Evolutionary conservation across 495 filamentous ascomycete species (phyloP), one percentile per base, ranked within the genome.

Genomic region (Aspergillus saccharolyticus): DNA sequence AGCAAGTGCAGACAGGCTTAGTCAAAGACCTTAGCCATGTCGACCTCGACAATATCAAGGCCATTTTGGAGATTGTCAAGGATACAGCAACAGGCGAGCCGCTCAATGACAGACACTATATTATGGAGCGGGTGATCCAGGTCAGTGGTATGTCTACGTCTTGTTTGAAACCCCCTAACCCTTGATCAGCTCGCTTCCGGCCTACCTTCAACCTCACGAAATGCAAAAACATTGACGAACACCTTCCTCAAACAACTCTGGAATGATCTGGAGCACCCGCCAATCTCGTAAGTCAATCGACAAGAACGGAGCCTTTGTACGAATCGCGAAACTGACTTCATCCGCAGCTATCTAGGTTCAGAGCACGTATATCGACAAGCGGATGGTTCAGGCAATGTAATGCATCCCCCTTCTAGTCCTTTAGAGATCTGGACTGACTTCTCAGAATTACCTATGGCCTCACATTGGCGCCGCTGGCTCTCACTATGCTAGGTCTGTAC

Each of bases 11-110:
- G 21, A 71, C 70, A 7, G 74, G 74, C 2, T 44, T 75, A 22
- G 64, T 67, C 46, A 63, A 70, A 24, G 76, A 80, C 46, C 42
- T 83, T 17, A 55, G 53, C 20, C 69, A 75, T 62, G 53, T 81
- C 19, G 67, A 71, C 30, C 55, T 75, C 20, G 59, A 64, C 15
- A 74, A 81, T 60, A 56, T 78, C 47, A 72, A 73, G 51, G 75
- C 75, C 12, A 56, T 83, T 45, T 63, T 74, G n/a, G 75, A 83
- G 15, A 58, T 79, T 20, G 59, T 69, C n/a, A 80, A 78, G 59
- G 87, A 87, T 64, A 80, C 81, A 57, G 89, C 92, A 71, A 87
- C 86, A 19, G 87, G 89, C 12, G 86, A 94, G 49, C 89, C 91
- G 4, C 83, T 96, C 18, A 86, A 97, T 59, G 92, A 97, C 72